Conservation (phyloP, 768 basidiomycete genomes). For the Pisolithus orientalis region DNA sequence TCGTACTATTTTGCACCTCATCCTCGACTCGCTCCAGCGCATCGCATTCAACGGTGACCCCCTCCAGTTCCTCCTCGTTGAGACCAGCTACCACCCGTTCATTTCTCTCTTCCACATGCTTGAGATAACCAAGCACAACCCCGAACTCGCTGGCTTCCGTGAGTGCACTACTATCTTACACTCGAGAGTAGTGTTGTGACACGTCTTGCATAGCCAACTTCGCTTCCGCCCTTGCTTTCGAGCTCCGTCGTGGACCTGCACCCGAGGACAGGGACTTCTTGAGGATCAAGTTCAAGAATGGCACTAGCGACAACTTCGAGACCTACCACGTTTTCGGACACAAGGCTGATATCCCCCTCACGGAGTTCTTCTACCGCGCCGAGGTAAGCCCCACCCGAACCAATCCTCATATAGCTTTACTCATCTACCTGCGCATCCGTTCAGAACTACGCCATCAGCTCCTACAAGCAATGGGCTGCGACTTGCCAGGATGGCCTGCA, state of each 20-base stretch:
- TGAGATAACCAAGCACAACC: slow-evolving; percentile 50
- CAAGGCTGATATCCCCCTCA: slow-evolving; percentile 70
- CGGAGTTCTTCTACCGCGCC: slow-evolving; percentile 78
- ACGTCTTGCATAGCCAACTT: slow-evolving; percentile 50
- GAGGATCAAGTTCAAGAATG: slow-evolving; percentile 83
- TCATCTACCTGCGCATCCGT: background rate
- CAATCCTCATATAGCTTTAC: background rate
- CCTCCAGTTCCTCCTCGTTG: slow-evolving; percentile 69
- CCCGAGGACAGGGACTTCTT: slow-evolving; percentile 77
- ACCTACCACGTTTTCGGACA: slow-evolving; percentile 72
- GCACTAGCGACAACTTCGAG: slow-evolving; percentile 56
- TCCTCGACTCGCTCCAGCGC: slow-evolving; percentile 66
- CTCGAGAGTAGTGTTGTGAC: background rate
- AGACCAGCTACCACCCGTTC: slow-evolving; percentile 87
- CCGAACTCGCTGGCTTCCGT: slow-evolving; percentile 62
- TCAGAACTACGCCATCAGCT: slow-evolving; percentile 39
- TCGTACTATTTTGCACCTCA: slow-evolving; percentile 66
- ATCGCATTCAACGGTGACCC: slow-evolving; percentile 78
- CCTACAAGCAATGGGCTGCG: slow-evolving; percentile 39
- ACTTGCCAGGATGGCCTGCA: slow-evolving; percentile 28
- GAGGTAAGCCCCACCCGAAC: slow-evolving; percentile 42
- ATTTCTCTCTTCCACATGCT: slow-evolving; percentile 82
- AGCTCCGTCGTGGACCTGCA: slow-evolving; percentile 69
- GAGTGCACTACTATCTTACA: slow-evolving; percentile 25
- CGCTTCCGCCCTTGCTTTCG: slow-evolving; percentile 68